A percentile compares a stretch with the other conserved stretches of the same genome.
Conservation (phyloP, 2,329 filamentous ascomycete genomes). For the Neonectria neomacrospora region DNA sequence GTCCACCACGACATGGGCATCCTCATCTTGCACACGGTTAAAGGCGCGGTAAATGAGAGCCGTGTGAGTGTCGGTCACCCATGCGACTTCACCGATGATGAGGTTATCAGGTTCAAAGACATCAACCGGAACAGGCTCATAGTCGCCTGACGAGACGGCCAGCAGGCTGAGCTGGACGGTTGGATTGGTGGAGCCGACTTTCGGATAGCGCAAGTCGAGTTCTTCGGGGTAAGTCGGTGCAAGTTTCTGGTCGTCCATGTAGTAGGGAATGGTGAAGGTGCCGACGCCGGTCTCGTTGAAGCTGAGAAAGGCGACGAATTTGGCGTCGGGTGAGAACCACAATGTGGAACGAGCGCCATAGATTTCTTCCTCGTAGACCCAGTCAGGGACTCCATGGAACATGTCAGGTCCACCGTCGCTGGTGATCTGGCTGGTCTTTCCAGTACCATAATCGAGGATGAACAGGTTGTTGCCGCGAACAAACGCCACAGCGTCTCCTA, state of each 20-base stretch:
- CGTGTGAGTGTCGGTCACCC: constrained; percentile 71
- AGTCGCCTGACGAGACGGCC: constrained; percentile 59
- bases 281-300: constrained; percentile 82
- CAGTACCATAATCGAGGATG: constrained; percentile 55
- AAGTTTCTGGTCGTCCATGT: constrained; percentile 67
- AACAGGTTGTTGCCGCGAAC: constrained; percentile 75
- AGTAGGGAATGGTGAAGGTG: constrained; percentile 74
- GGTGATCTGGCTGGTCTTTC: constrained; percentile 67
- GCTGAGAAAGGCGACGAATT: constrained; percentile 86
- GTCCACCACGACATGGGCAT: constrained; percentile 71
- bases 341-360: constrained; percentile 80
- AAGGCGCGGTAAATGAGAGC: constrained; percentile 72
- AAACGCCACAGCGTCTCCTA: constrained; percentile 70
- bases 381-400: constrained; percentile 74
- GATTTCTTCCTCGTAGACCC: constrained; percentile 81
- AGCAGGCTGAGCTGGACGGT: constrained; percentile 71
- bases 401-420: constrained; percentile 68
- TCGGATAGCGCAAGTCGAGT: constrained; percentile 73
- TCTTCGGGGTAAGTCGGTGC: constrained; percentile 71
- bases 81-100: constrained; percentile 74
- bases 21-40: constrained; percentile 74
- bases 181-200: constrained; percentile 75
- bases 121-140: constrained; percentile 61
- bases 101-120: constrained; percentile 70
- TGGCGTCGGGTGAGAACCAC: constrained; percentile 92